These are phyloP conservation scores for Chamaenerion angustifolium DNA, from an alignment of 345 rosid genomes.

Conservation along the genomic window DNA sequence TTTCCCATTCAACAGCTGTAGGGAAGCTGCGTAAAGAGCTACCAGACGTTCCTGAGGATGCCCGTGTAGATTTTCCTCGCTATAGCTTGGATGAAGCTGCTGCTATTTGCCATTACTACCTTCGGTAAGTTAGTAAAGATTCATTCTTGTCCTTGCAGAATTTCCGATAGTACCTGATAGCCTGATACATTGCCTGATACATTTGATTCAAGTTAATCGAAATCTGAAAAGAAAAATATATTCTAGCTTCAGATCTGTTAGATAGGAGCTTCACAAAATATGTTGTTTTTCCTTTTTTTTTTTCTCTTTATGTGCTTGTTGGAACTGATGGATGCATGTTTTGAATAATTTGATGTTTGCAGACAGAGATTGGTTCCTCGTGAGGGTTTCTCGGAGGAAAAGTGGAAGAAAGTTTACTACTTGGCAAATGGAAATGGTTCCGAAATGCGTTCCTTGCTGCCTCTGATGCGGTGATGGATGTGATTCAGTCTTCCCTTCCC, in stretches of 20 bases:
- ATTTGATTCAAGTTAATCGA: too few species aligned
- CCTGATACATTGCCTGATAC: too few species aligned
- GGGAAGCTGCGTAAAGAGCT: slow-evolving; percentile 78
- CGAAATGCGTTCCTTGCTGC: slow-evolving; percentile 69
- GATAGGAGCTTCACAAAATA: too few species aligned
- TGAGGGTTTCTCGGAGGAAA: slow-evolving; percentile 71
- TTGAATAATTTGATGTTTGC: slow-evolving; percentile 5
- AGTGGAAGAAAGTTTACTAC: slow-evolving; percentile 70
- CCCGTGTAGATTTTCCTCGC: slow-evolving; percentile 59
- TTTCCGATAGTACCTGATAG: too few species aligned
- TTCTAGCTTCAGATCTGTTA: too few species aligned
- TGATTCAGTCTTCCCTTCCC: too few species aligned
- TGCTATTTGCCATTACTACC: slow-evolving; percentile 80
- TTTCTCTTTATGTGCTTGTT: not conserved
- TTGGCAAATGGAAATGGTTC: slow-evolving; percentile 81
- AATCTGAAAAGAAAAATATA: too few species aligned
- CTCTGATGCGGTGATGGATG: slow-evolving; percentile 46
- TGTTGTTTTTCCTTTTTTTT: not conserved
- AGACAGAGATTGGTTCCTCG: slow-evolving; percentile 77
- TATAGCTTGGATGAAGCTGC: slow-evolving; percentile 74
- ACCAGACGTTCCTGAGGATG: slow-evolving; percentile 82
- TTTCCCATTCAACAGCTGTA: slow-evolving; percentile 89
- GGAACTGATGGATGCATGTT: too few species aligned
- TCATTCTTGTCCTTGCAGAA: not conserved
- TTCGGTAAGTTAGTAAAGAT: slow-evolving; percentile 43